A percentile compares a stretch with the other conserved stretches of the same genome.
Evolutionary conservation across 2,329 filamentous ascomycete species (phyloP).

Genomic region (Pseudodiploospora longispora): DNA sequence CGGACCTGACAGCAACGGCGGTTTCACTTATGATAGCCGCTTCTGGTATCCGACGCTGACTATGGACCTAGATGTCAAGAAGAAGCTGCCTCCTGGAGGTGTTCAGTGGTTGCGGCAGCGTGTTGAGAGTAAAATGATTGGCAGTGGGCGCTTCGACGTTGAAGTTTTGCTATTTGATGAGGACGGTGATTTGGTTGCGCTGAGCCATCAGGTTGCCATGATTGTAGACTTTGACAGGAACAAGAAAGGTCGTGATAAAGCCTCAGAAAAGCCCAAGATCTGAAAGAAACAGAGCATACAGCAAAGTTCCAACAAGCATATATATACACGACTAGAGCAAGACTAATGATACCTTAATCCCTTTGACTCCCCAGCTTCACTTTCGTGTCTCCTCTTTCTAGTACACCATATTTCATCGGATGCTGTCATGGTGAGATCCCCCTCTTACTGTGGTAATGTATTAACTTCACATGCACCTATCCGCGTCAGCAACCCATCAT

Average conservation of each 20-base stretch:
- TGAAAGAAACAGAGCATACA: neutral
- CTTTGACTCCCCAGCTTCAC: too few relatives aligned
- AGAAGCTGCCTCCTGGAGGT: conserved; percentile 56
- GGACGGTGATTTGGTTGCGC: conserved; percentile 20
- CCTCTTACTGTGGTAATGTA: too few relatives aligned
- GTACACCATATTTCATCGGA: too few relatives aligned
- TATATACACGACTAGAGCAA: neutral
- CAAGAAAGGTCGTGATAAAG: conserved; percentile 9
- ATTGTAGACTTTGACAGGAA: conserved; percentile 16
- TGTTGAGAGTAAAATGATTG: conserved; percentile 56
- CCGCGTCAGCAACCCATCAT: too few relatives aligned
- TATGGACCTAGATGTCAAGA: conserved; percentile 72
- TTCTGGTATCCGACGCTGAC: conserved; percentile 73
- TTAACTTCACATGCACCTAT: too few relatives aligned
- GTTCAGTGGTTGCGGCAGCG: conserved; percentile 66
- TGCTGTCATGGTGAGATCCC: too few relatives aligned
- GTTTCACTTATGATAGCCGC: conserved; percentile 18
- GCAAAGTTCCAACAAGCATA: neutral
- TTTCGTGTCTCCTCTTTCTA: too few relatives aligned
- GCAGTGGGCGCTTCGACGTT: conserved; percentile 66
- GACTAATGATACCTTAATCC: too few relatives aligned
- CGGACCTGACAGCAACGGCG: conserved; percentile 8
- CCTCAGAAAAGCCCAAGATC: neutral
- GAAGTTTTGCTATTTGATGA: conserved; percentile 59
- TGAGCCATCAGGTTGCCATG: conserved; percentile 24